Evolutionary conservation across 208 protist genomes (phyloP), one percentile per base, ranked within the genome.

Genomic region (Wallacemonas sp.): DNA sequence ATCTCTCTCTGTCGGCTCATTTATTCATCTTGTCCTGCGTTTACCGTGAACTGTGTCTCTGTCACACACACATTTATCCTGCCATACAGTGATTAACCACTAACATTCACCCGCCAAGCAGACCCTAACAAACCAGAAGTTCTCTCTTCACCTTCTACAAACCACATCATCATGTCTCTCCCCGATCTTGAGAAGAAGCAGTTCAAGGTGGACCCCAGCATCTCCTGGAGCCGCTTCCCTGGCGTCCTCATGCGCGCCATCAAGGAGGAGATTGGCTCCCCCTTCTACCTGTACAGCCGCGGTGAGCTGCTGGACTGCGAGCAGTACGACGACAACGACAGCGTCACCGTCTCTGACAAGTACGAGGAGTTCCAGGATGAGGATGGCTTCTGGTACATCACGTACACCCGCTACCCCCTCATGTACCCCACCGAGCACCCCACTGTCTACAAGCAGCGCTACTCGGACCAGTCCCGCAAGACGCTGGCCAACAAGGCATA

Each of bases 151-250:
- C 44, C 44, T 19, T 26, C 15, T 19, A 22, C 12, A 9, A 15
- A 49, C 44, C n/a, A n/a, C n/a, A n/a, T n/a, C n/a, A n/a, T n/a
- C 44, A 49, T 49, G 44, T 49, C 44, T 49, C 44, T 49, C 17
- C 44, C 44, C 22, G 44, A 49, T 49, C 44, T 49, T 0, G 17
- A 49, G 0, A 15, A 49, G 44, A 49, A 49, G 44, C 44, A 49
- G 44, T 49, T 49, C 44, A 49, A 49, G 44, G 44, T 49, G 44
- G 44, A 49, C 44, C 44, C 44, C 44, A 49, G 44, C 44, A 49
- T 49, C 17, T 49, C 44, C 44, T 49, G 44, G 44, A 49, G 22
- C 44, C 44, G 44, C 44, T 49, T 49, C 19, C 44, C 44, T 19
- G 44, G 44, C 44, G 44, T 49, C 6, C 44, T 49, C 12, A 0